These are phyloP conservation scores for Entrophospora sp. DNA, from an alignment of 192 early-diverging fungal genomes.

Conservation along the genomic window DNA sequence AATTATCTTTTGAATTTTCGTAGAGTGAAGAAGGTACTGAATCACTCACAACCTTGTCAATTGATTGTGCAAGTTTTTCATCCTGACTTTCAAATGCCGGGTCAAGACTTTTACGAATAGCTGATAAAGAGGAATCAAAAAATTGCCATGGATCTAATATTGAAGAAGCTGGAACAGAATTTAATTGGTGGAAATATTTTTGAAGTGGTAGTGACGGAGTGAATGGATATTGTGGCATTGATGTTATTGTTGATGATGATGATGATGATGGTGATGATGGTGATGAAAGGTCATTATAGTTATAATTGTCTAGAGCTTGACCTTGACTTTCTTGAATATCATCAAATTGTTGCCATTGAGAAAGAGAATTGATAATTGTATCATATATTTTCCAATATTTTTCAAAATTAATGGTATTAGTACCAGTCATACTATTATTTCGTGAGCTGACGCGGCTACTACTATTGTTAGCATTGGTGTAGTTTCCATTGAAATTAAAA, in stretches of 20 bases:
- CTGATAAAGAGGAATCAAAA: conserved; percentile 29
- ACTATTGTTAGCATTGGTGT: neutral
- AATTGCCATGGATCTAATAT: conserved; percentile 26
- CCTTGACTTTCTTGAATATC: no score
- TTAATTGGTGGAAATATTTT: conserved; percentile 31
- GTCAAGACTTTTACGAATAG: neutral
- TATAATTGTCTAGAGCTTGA: no score
- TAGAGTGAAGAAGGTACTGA: neutral
- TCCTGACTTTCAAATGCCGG: neutral
- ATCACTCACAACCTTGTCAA: neutral
- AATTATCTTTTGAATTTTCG: neutral
- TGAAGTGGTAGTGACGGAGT: conserved; percentile 17
- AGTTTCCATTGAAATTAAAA: neutral
- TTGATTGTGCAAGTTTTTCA: neutral
- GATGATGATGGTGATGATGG: neutral
- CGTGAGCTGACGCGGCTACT: neutral
- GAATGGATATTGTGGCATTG: conserved; percentile 16
- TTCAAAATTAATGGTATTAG: conserved; percentile 26
- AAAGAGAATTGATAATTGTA: conserved; percentile 3
- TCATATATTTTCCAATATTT: conserved; percentile 35
- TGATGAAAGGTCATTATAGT: no score
- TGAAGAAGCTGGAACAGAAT: conserved; percentile 24
- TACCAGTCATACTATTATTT: conserved; percentile 14
- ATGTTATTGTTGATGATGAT: no score
- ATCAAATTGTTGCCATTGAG: neutral